Percentiles rank a stretch among this genome's conserved stretches.
Conservation (phyloP, 1,139 yeast genomes). For the Suhomyces terraborum region DNA sequence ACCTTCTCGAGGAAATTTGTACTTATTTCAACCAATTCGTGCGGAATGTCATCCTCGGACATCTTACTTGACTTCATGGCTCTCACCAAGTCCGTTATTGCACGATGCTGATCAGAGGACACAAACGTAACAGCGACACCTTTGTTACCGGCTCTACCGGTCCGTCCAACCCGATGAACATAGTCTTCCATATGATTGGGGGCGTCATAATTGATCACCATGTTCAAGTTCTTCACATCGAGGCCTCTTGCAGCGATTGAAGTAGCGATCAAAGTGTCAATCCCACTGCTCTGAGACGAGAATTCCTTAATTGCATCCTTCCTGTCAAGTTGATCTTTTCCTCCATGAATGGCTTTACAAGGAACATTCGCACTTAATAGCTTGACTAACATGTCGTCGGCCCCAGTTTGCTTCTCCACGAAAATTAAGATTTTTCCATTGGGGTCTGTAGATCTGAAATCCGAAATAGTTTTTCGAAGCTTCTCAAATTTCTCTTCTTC, state of each 20-base stretch:
- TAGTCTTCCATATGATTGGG: constrained; percentile 95
- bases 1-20: constrained; percentile 60
- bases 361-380: constrained; percentile 58
- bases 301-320: constrained; percentile 75
- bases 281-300: constrained; percentile 51
- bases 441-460: constrained; percentile 29
- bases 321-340: constrained; percentile 85
- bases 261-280: constrained; percentile 77
- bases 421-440: constrained; percentile 71
- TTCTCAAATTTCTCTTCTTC: constrained; percentile 49
- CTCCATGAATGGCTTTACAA: constrained; percentile 84
- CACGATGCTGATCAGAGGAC: constrained; percentile 62
- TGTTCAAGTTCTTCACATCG: constrained; percentile 78
- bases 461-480: constrained; percentile 56
- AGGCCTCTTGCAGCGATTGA: constrained; percentile 94
- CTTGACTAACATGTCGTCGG: constrained; percentile 67
- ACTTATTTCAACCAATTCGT: constrained; percentile 55
- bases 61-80: constrained; percentile 61
- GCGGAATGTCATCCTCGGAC: constrained; percentile 47
- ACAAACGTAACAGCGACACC: constrained; percentile 85
- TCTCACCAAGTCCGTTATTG: constrained; percentile 70
- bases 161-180: constrained; percentile 94
- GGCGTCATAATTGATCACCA: constrained; percentile 86
- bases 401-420: constrained; percentile 83
- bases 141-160: constrained; percentile 84